Base-by-base conservation (phyloP, 257 asterid species). In the Solanum appendiculatum region DNA sequence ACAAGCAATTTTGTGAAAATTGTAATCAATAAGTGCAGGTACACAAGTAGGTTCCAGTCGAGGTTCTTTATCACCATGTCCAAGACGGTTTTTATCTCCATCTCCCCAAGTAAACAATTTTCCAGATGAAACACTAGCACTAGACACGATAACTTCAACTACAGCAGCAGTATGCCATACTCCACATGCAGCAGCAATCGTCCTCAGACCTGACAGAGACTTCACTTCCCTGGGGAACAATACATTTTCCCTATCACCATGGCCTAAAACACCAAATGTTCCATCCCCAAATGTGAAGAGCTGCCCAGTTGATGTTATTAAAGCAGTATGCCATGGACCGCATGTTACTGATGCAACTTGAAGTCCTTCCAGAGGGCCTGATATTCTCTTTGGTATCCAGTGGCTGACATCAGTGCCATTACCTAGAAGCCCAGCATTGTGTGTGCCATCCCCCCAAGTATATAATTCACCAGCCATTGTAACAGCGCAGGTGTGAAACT, bases 131-230 rank as follows among this genome's bases (percentile, higher is more conserved):
- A 92, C 88, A 87, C 96, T 95, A 33, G 98, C 90, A 88, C 94
- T 93, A 42, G 98, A 92, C 82, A 88, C 97, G 5, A 96, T 94
- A 27, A 96, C 99, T 88, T 96, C 98, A 44, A 96, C 98, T 25
- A 96, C 94, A 40, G 99, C 98, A 72, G 99, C 97, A 39, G 99
- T 96, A 88, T 96, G 99, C 99, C 99, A 96, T 83, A 96, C 99
- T 29, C 99, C 99, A 89, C 99, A 96, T 42, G 99, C 95, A 84
- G 94, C 98, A 29, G 99, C 93, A 82, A 95, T 86, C 3, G 98
- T 96, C 92, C 99, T 91, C 91, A 96, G 87, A 70, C 98, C 99
- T 29, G 95, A 88, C 64, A 96, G 87, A 88, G 98, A 94, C 8
- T 94, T 98, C 37, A 96, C 98, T 91, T 95, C 98, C 87, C 96